phyloP scores from a whole-genome alignment of 2,329 filamentous ascomycete species.

The Colletotrichum higginsianum region DNA sequence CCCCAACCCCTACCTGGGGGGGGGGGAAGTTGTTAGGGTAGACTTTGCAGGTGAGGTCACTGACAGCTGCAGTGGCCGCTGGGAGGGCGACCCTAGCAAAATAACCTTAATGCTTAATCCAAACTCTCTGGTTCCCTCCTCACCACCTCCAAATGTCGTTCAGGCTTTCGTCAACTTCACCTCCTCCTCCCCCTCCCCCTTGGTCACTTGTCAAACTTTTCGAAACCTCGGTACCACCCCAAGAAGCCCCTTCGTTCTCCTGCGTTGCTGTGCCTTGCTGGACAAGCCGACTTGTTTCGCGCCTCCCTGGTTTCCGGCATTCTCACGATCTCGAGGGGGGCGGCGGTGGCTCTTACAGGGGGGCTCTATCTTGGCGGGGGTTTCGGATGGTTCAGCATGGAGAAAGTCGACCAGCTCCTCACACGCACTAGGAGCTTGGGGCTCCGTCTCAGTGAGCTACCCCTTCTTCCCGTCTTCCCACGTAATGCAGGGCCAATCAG shows the following conservation, averaged over 20 bases:
- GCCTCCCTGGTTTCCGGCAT: constrained; percentile 10
- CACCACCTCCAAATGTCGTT: background rate
- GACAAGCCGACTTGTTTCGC: constrained; percentile 10
- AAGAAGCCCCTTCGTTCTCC: background rate
- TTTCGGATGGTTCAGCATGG: constrained; percentile 23
- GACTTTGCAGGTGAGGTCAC: constrained; percentile 28
- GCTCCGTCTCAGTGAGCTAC: background rate
- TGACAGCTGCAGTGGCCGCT: background rate
- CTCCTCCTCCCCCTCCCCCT: background rate
- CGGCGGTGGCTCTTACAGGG: constrained; percentile 30
- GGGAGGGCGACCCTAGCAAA: constrained; percentile 16
- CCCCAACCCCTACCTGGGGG: too few relatives aligned
- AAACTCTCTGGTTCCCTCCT: constrained; percentile 17
- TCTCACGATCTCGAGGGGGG: background rate
- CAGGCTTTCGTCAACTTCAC: background rate
- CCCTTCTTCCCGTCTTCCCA: background rate
- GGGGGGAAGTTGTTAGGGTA: constrained; percentile 1
- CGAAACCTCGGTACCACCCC: constrained; percentile 34
- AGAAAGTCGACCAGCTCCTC: constrained; percentile 10
- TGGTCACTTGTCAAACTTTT: background rate
- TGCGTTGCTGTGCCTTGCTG: background rate
- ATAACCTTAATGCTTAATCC: constrained; percentile 41
- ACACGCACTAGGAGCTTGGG: constrained; percentile 25
- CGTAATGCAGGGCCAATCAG: background rate
- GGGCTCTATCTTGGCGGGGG: constrained; percentile 39